Evolutionary conservation across 768 basidiomycete species (phyloP).

Genomic region (Bullera alba): DNA sequence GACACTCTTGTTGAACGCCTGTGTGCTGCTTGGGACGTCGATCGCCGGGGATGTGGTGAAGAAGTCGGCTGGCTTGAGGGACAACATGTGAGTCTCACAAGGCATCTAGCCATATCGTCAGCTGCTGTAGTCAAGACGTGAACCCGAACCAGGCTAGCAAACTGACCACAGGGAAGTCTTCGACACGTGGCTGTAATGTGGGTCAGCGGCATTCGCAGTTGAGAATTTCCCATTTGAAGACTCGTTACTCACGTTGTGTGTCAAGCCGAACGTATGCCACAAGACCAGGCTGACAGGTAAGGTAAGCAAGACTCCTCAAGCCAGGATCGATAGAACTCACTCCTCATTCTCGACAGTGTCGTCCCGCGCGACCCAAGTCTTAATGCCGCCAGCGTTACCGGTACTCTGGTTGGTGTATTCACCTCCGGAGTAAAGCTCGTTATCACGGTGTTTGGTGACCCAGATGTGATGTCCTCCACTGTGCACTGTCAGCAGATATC

Average conservation of each 20-base stretch:
- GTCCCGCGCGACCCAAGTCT: constrained; percentile 25
- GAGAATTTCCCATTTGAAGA: too few species aligned
- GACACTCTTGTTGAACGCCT: constrained; percentile 18
- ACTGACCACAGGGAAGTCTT: constrained; percentile 39
- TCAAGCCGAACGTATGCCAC: constrained; percentile 42
- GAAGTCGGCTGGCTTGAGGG: constrained; percentile 36
- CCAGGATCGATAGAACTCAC: too few species aligned
- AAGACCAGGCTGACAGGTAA: too few species aligned
- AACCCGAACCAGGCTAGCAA: too few species aligned
- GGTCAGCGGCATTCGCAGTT: neutral
- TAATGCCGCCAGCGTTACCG: constrained; percentile 29
- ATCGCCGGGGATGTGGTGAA: constrained; percentile 28
- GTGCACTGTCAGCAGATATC: constrained; percentile 13
- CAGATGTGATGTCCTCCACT: constrained; percentile 26
- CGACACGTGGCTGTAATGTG: constrained; percentile 14
- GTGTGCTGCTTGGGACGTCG: constrained; percentile 29
- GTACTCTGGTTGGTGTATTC: constrained; percentile 34
- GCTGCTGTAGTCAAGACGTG: neutral
- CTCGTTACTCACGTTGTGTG: constrained; percentile 21
- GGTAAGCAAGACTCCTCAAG: too few species aligned
- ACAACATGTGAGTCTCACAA: constrained; percentile 21
- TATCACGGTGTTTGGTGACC: constrained; percentile 30
- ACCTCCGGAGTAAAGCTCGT: constrained; percentile 33
- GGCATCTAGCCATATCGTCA: constrained; percentile 18
- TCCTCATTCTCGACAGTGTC: constrained; percentile 32